These are phyloP conservation scores for Trypethelium eluteriae DNA, from an alignment of 495 filamentous ascomycete species.

Conservation along the genomic window DNA sequence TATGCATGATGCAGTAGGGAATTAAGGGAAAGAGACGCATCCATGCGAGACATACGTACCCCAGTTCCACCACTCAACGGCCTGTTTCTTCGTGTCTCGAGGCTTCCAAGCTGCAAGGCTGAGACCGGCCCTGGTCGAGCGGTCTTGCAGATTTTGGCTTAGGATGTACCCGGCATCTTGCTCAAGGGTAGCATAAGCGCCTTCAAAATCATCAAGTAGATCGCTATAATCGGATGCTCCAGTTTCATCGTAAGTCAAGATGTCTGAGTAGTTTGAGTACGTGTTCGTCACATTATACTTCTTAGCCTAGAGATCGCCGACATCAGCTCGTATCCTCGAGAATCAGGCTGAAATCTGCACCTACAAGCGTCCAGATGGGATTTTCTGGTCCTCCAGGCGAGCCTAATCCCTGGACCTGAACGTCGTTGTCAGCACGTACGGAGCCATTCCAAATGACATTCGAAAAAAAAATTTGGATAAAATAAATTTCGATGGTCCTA, in stretches of 20 bases:
- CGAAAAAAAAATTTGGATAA: neutral
- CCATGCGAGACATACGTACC: constrained; percentile 29
- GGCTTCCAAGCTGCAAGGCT: constrained; percentile 60
- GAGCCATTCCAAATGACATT: neutral
- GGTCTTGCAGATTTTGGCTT: constrained; percentile 55
- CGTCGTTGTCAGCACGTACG: neutral
- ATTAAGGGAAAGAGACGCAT: neutral
- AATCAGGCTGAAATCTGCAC: constrained; percentile 5
- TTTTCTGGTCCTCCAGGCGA: constrained; percentile 52
- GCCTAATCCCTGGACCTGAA: constrained; percentile 55
- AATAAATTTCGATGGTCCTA: constrained; percentile 3
- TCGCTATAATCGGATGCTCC: constrained; percentile 47
- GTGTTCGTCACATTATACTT: constrained; percentile 56
- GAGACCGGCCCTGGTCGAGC: constrained; percentile 52
- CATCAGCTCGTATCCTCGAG: neutral
- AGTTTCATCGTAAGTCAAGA: constrained; percentile 52
- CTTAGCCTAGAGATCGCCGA: constrained; percentile 37
- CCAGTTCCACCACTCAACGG: constrained; percentile 58
- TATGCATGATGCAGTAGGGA: neutral
- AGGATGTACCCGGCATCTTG: constrained; percentile 53
- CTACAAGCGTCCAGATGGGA: constrained; percentile 58
- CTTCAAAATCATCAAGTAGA: constrained; percentile 46
- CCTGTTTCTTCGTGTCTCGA: constrained; percentile 50
- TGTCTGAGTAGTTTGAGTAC: constrained; percentile 54
- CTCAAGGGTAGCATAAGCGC: constrained; percentile 45